Evolutionary conservation across 139 green algal genomes (phyloP).

Genomic region (Nannochloris sp.): DNA sequence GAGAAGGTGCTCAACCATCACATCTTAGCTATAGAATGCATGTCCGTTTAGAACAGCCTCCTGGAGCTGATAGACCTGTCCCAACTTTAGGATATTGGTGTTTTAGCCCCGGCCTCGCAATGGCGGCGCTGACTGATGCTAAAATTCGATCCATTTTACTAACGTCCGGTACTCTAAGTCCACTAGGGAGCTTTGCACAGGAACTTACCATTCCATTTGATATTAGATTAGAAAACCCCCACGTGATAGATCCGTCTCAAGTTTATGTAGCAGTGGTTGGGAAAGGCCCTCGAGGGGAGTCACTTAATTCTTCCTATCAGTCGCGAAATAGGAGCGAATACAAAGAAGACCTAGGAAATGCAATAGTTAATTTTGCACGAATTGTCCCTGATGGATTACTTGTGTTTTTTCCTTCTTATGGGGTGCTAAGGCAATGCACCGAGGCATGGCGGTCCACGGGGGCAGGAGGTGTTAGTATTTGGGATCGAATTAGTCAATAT

Average conservation of each 20-base stretch:
- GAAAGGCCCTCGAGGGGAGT: slow-evolving; percentile 56
- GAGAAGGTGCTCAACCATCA: background rate
- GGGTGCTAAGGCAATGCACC: slow-evolving; percentile 50
- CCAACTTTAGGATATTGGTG: slow-evolving; percentile 89
- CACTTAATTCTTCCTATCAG: slow-evolving; percentile 81
- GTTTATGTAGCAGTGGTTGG: slow-evolving; percentile 82
- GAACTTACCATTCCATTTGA: slow-evolving; percentile 85
- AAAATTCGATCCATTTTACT: slow-evolving; percentile 74
- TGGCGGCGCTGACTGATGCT: slow-evolving; percentile 43
- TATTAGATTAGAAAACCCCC: slow-evolving; percentile 89
- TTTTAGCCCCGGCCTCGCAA: slow-evolving; percentile 66
- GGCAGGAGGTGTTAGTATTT: slow-evolving; percentile 48
- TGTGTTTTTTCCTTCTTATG: slow-evolving; percentile 96
- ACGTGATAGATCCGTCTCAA: slow-evolving; percentile 77
- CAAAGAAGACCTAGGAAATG: slow-evolving; percentile 68
- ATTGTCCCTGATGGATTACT: slow-evolving; percentile 86
- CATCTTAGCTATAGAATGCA: slow-evolving; percentile 58
- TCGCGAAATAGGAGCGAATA: slow-evolving; percentile 52
- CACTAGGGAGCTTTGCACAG: slow-evolving; percentile 75
- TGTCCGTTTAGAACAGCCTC: slow-evolving; percentile 47
- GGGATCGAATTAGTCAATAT: slow-evolving; percentile 73
- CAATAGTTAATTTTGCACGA: slow-evolving; percentile 75
- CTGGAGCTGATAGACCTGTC: background rate
- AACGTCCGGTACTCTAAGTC: slow-evolving; percentile 85
- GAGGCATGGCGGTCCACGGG: slow-evolving; percentile 65